Evolutionary conservation across 768 basidiomycete genomes (phyloP).

Genomic region (Tulasnella sp.): DNA sequence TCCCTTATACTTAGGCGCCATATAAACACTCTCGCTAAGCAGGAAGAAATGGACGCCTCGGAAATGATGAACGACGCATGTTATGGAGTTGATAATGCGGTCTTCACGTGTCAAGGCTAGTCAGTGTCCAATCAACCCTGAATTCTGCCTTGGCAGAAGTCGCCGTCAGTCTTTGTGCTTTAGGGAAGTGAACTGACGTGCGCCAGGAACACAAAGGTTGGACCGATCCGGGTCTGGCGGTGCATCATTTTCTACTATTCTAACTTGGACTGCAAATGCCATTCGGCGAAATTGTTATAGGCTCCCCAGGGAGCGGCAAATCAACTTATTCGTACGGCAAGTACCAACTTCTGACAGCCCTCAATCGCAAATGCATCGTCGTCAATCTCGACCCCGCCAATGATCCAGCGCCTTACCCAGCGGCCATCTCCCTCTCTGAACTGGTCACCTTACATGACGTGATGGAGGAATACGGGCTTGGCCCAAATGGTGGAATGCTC

Average conservation of each 20-base stretch:
- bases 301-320: slow-evolving; percentile 79
- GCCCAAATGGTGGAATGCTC: slow-evolving; percentile 92
- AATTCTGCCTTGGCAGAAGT: no score
- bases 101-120: no score
- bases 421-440: slow-evolving; percentile 71
- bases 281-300: slow-evolving; percentile 80
- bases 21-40: no score
- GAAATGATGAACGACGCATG: no score
- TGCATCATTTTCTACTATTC: background rate
- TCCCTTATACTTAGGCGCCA: no score
- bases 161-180: no score
- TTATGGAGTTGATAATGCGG: no score
- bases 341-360: slow-evolving; percentile 79
- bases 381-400: slow-evolving; percentile 97
- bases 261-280: slow-evolving; percentile 41
- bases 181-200: no score
- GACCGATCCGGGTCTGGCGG: no score
- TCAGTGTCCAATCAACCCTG: no score
- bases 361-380: slow-evolving; percentile 74
- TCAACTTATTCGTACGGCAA: slow-evolving; percentile 84
- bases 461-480: slow-evolving; percentile 74
- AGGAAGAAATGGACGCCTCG: no score
- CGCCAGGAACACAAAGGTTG: no score
- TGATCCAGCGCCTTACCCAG: slow-evolving; percentile 81
- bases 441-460: slow-evolving; percentile 81